Base-by-base conservation (phyloP, 2,329 filamentous ascomycete genomes). In the Penicillium sp. region DNA sequence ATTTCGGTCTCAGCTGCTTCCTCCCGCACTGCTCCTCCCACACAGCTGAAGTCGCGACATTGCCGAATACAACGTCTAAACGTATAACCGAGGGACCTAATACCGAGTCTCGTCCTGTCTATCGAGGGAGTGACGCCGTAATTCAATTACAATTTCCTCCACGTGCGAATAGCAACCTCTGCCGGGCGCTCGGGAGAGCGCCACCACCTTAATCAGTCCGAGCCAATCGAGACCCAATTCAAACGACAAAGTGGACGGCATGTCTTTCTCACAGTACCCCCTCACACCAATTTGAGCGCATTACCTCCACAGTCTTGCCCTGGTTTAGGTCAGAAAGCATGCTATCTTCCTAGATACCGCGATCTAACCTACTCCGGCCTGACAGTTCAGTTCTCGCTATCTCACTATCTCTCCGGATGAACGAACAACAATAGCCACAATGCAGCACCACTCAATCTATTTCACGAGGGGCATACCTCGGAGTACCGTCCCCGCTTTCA, bases 381-480 rank as follows among this genome's bases (percentile, higher is more conserved):
- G 26, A 28, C 24, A n/a, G 15, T 47, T 8, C 24, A 4, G 24
- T 9, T 10, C 30, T 33, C 30, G 12, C 30, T 33, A 10, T 33
- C 30, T 33, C 30, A 7, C 30, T 12, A 33, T 33, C 7, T n/a
- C 24, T 10, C 33, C 37, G 38, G 7, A 19, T 6, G 28, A 12
- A 33, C 12, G 8, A 28, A 30, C 26, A 28, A 30, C n/a, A 55
- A 22, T 10, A 33, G 15, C 26, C 15, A 33, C n/a, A 45, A 55
- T 55, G 53, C 30, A 38, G 10, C 37, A 55, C 17, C n/a, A 30
- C 26, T 55, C 53, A 15, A n/a, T 55, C 24, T 55, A 55, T 37
- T 57, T 57, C 42, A 57, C 54, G 8, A 42, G 54, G n/a, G 44
- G 54, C 15, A 57, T 19, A 13, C 54, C 42, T 0, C 38, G 54